phyloP scores from a whole-genome alignment of 768 basidiomycete genomes.

The Hypsizygus marmoreus region DNA sequence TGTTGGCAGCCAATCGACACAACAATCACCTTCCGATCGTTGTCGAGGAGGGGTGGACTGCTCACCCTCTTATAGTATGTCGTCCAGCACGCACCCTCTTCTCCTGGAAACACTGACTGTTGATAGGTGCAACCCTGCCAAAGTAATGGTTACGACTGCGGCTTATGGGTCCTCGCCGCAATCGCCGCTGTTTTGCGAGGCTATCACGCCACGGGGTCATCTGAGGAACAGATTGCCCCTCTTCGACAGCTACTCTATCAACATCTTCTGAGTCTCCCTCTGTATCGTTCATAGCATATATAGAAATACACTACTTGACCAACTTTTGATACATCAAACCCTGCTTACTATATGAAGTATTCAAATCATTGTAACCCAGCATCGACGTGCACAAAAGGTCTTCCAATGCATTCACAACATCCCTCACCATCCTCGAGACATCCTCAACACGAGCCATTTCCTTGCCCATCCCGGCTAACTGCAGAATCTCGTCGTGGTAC shows the following conservation, averaged over 20 bases:
- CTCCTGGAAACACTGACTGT: background rate
- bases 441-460: no score
- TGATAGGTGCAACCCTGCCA: constrained; percentile 4
- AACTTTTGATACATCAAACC: no score
- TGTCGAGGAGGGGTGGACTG: constrained; percentile 12
- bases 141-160: constrained; percentile 12
- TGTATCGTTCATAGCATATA: no score
- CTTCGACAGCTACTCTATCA: constrained; percentile 9
- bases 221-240: constrained; percentile 17
- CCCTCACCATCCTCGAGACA: no score
- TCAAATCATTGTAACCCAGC: no score
- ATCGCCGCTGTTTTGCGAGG: constrained; percentile 16
- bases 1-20: constrained; percentile 8
- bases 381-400: no score
- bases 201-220: constrained; percentile 11
- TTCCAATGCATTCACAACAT: no score
- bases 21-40: constrained; percentile 5
- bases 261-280: constrained; percentile 19
- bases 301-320: no score
- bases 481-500: no score
- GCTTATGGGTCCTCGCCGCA: constrained; percentile 11
- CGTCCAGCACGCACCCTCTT: background rate
- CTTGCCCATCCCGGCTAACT: no score
- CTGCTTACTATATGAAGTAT: no score
- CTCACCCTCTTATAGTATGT: constrained; percentile 9